phyloP scores from a whole-genome alignment of 1,284 basidiomycete species.

The Trichosporon sp. region DNA sequence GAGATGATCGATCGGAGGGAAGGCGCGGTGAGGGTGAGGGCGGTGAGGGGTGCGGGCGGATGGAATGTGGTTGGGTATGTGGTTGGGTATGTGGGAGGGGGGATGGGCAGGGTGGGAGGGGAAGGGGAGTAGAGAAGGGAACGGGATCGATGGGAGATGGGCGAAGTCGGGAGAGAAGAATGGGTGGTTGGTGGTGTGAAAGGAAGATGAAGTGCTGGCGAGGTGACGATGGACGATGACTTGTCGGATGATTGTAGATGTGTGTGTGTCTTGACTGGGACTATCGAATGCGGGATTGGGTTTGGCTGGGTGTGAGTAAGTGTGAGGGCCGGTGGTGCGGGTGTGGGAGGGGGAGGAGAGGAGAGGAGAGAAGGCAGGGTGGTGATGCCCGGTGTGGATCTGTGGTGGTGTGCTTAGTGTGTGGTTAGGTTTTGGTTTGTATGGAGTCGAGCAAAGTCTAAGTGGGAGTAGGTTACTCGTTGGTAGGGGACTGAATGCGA shows the following conservation, averaged over 20 bases:
- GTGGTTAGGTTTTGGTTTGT: slow-evolving; percentile 19
- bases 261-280: not conserved
- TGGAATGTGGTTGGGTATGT: slow-evolving; percentile 17
- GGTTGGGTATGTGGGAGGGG: not conserved
- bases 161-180: not conserved
- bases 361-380: too few species aligned
- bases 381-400: not conserved
- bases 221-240: slow-evolving; percentile 11
- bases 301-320: slow-evolving; percentile 16
- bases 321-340: slow-evolving; percentile 1
- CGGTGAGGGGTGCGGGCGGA: slow-evolving; percentile 11
- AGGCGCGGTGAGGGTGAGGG: not conserved
- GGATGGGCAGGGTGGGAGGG: not conserved
- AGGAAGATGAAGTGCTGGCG: not conserved
- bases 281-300: not conserved
- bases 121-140: not conserved
- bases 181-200: not conserved
- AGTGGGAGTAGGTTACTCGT: slow-evolving; percentile 18
- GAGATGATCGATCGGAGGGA: slow-evolving; percentile 11
- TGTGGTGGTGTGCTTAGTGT: slow-evolving; percentile 13
- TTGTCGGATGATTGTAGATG: slow-evolving; percentile 15
- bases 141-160: not conserved
- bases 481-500: slow-evolving; percentile 19
- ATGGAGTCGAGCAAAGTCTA: slow-evolving; percentile 18
- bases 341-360: not conserved